phyloP scores from a whole-genome alignment of 1,284 basidiomycete genomes.

The Omphalotus olearius region DNA sequence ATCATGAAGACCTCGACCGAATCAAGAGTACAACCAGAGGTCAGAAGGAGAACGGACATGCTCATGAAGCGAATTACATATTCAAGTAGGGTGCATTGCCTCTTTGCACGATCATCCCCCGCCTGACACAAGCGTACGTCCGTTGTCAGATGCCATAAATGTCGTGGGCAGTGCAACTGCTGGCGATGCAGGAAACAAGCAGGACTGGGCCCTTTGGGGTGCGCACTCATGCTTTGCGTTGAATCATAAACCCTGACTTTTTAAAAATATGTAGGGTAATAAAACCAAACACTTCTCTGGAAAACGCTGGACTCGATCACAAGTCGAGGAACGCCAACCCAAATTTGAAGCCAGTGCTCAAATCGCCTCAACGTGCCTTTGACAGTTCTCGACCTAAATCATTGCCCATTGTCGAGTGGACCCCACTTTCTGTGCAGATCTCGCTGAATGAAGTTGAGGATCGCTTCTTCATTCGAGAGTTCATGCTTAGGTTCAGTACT shows the following conservation, averaged over 20 bases:
- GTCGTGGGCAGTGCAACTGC: constrained; percentile 63
- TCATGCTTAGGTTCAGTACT: constrained; percentile 57
- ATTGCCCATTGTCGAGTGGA: constrained; percentile 46
- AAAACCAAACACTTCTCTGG: not conserved
- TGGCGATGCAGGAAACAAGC: constrained; percentile 55
- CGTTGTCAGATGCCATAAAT: constrained; percentile 58
- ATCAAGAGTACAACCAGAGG: constrained; percentile 30
- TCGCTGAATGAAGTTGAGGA: constrained; percentile 45
- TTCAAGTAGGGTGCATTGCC: constrained; percentile 53
- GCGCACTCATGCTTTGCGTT: no score
- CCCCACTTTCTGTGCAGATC: constrained; percentile 38
- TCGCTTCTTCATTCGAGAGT: constrained; percentile 71
- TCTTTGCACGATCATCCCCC: not conserved
- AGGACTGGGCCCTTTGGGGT: constrained; percentile 24
- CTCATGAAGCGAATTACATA: constrained; percentile 34
- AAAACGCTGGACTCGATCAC: constrained; percentile 3
- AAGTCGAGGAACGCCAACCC: no score
- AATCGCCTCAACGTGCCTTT: not conserved
- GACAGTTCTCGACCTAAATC: constrained; percentile 19
- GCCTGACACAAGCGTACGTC: not conserved
- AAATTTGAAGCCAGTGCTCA: not conserved
- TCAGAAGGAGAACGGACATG: constrained; percentile 29
- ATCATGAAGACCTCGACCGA: constrained; percentile 47
- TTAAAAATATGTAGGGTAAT: no score
- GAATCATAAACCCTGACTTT: no score